Percentiles rank a stretch among this genome's conserved stretches.
phyloP scores from a whole-genome alignment of 176 grass and related monocot species.

The Saccharum officinarum region DNA sequence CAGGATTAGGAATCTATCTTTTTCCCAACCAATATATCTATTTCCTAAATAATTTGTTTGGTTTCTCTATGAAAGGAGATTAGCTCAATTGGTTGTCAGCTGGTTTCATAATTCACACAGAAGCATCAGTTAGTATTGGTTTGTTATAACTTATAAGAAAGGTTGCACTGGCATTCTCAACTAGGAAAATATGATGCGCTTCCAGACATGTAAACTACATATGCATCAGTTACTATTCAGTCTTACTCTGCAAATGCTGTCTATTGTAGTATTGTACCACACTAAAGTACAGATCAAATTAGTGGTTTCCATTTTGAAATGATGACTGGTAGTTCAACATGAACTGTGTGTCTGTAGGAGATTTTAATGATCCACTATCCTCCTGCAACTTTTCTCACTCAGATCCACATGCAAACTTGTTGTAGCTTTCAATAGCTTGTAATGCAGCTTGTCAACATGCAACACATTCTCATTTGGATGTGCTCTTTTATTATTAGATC shows the following conservation, averaged over 20 bases:
- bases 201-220: neutral
- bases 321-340: neutral
- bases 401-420: neutral
- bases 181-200: neutral
- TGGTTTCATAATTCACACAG: neutral
- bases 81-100: neutral
- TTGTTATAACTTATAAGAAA: conserved; percentile 12
- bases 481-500: conserved; percentile 46
- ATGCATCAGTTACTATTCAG: neutral
- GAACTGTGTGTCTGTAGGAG: neutral
- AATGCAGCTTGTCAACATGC: neutral
- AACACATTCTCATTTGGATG: conserved; percentile 9
- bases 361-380: neutral
- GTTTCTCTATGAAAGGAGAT: neutral
- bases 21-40: neutral
- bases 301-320: neutral
- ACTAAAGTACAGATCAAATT: neutral
- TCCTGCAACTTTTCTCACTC: neutral
- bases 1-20: neutral
- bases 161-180: neutral
- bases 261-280: neutral
- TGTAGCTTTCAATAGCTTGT: conserved; percentile 12
- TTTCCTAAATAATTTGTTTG: neutral
- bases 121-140: neutral
- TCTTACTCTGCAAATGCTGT: neutral